Conservation (phyloP, 345 rosid genomes). For the Mangifera indica region DNA sequence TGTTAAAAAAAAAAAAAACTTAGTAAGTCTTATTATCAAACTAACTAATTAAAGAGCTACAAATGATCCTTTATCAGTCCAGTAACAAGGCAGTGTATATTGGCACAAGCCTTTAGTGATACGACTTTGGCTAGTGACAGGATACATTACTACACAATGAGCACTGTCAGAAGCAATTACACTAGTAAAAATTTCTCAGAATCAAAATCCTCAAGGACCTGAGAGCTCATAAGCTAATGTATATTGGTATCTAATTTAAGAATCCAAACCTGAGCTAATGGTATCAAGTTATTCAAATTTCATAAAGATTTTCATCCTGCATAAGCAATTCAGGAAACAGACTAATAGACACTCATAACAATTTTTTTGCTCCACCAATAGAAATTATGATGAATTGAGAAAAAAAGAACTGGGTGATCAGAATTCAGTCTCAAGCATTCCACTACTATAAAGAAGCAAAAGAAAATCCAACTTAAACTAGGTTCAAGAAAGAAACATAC, state of each 20-base stretch:
- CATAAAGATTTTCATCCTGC: not conserved
- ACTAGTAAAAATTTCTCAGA: not conserved
- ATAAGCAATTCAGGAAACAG: not conserved
- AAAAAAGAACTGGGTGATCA: not conserved
- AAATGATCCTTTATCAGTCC: not conserved
- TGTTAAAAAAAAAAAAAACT: not conserved
- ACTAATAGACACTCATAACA: not conserved
- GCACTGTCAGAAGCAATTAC: not conserved
- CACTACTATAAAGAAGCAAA: not conserved
- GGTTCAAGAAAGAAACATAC: slow-evolving; percentile 43
- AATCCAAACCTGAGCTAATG: slow-evolving; percentile 1
- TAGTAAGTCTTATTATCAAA: not conserved
- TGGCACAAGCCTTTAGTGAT: not conserved
- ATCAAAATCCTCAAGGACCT: not conserved
- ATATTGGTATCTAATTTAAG: not conserved
- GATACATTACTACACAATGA: not conserved
- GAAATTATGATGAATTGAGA: not conserved
- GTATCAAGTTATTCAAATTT: not conserved
- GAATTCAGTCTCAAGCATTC: not conserved
- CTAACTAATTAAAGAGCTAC: not conserved
- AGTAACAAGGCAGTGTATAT: slow-evolving; percentile 1
- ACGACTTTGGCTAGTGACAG: not conserved
- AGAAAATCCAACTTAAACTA: not conserved
- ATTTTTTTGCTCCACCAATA: not conserved
- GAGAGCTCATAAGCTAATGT: not conserved